phyloP scores from a whole-genome alignment of 2,329 filamentous ascomycete genomes.

The Coleophoma eucalyptorum region DNA sequence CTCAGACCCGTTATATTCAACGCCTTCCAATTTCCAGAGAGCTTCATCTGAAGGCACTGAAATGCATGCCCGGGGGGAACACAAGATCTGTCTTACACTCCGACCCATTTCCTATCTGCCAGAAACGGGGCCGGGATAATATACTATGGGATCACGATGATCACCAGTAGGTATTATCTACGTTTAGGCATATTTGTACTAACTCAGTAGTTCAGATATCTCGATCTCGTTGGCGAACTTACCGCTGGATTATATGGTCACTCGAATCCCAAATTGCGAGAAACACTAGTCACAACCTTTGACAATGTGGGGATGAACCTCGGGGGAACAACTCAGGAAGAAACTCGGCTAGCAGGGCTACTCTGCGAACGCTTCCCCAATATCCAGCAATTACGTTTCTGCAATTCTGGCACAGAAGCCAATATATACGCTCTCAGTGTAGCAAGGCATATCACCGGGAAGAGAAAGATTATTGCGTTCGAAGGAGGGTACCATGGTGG shows the following conservation, averaged over 20 bases:
- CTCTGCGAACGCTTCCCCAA: constrained; percentile 44
- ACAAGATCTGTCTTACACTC: constrained; percentile 9
- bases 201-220: constrained; percentile 31
- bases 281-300: constrained; percentile 34
- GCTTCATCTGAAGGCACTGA: background rate
- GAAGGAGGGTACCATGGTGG: constrained; percentile 10
- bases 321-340: constrained; percentile 46
- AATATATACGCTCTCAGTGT: constrained; percentile 52
- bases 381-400: constrained; percentile 53
- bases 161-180: background rate
- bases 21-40: background rate
- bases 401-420: constrained; percentile 62
- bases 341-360: constrained; percentile 43
- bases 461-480: constrained; percentile 6
- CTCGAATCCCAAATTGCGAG: constrained; percentile 47
- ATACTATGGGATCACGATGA: constrained; percentile 4
- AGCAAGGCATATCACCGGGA: constrained; percentile 3
- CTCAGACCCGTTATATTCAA: background rate
- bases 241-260: constrained; percentile 64
- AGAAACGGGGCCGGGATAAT: constrained; percentile 2
- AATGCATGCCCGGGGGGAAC: constrained; percentile 10
- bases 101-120: constrained; percentile 7
- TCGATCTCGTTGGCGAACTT: constrained; percentile 58
- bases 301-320: constrained; percentile 48
- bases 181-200: too few relatives aligned